These are phyloP conservation scores for Geosmithia morbida DNA, from an alignment of 2,329 filamentous ascomycete genomes.

Conservation along the genomic window DNA sequence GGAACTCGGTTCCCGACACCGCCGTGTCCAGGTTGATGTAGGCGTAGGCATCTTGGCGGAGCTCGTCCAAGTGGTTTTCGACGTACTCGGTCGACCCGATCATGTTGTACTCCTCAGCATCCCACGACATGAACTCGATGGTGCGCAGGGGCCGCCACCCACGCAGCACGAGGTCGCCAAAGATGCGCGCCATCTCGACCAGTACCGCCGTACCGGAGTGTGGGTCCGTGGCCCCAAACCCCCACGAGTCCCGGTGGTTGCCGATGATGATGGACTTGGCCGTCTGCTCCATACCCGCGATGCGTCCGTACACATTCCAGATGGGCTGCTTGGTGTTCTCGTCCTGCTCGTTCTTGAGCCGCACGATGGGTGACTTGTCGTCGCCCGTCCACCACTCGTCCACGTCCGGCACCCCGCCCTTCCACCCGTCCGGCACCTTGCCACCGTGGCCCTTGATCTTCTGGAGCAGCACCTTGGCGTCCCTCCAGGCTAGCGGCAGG, in stretches of 20 bases:
- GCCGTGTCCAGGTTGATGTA: slow-evolving; percentile 88
- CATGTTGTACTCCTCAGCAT: slow-evolving; percentile 83
- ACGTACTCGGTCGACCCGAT: slow-evolving; percentile 93
- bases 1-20: slow-evolving; percentile 61
- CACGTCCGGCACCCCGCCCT: slow-evolving; percentile 61
- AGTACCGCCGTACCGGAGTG: slow-evolving; percentile 83
- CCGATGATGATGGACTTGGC: slow-evolving; percentile 80
- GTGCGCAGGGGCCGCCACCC: slow-evolving; percentile 90
- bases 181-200: slow-evolving; percentile 74
- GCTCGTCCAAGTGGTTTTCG: slow-evolving; percentile 61
- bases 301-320: slow-evolving; percentile 80
- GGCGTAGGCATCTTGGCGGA: slow-evolving; percentile 63
- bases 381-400: slow-evolving; percentile 78
- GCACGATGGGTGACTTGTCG: slow-evolving; percentile 58
- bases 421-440: slow-evolving; percentile 55
- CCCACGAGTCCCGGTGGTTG: slow-evolving; percentile 88
- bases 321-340: slow-evolving; percentile 71
- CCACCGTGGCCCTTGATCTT: slow-evolving; percentile 62
- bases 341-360: slow-evolving; percentile 76
- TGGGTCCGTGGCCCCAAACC: slow-evolving; percentile 73
- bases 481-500: slow-evolving; percentile 76
- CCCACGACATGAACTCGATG: slow-evolving; percentile 95
- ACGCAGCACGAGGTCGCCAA: slow-evolving; percentile 59
- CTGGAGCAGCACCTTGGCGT: slow-evolving; percentile 68
- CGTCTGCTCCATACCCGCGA: slow-evolving; percentile 69